Evolutionary conservation across 1,139 yeast genomes (phyloP).

Genomic region (Suhomyces kunorum): DNA sequence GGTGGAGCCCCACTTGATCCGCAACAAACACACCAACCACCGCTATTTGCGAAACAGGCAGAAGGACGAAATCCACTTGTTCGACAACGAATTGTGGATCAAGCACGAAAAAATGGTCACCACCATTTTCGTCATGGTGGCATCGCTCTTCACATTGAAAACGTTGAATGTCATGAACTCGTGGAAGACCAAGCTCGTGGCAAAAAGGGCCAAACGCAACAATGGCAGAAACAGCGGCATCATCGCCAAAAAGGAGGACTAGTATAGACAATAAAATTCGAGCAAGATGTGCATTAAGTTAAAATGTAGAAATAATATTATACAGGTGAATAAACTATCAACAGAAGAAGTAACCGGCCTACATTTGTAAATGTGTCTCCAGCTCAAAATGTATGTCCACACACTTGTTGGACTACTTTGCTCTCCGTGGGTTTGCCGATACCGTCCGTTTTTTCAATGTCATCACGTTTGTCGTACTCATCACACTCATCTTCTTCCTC

Average conservation of each 20-base stretch:
- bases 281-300: not conserved
- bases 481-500: too few relatives aligned
- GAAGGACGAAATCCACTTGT: slow-evolving; percentile 39
- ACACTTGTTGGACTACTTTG: slow-evolving; percentile 1
- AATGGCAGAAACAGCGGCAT: slow-evolving; percentile 6
- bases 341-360: not conserved
- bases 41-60: slow-evolving; percentile 35
- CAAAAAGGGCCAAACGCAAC: slow-evolving; percentile 1
- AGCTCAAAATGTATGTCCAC: slow-evolving; percentile 1
- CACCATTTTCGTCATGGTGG: slow-evolving; percentile 37
- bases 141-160: slow-evolving; percentile 21
- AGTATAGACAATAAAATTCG: not conserved
- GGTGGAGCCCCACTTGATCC: slow-evolving; percentile 36
- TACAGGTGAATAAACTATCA: not conserved
- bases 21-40: slow-evolving; percentile 34
- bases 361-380: too few relatives aligned
- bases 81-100: slow-evolving; percentile 41
- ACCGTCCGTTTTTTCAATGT: slow-evolving; percentile 6
- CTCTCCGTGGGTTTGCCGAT: slow-evolving; percentile 5
- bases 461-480: slow-evolving; percentile 5
- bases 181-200: slow-evolving; percentile 8
- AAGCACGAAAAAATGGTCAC: slow-evolving; percentile 42
- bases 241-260: slow-evolving; percentile 12
- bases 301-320: not conserved
- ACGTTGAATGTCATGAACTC: slow-evolving; percentile 12